Percentiles rank a stretch among this genome's conserved stretches.
Conservation (phyloP, 345 rosid genomes). For the Eucalyptus polybractea region DNA sequence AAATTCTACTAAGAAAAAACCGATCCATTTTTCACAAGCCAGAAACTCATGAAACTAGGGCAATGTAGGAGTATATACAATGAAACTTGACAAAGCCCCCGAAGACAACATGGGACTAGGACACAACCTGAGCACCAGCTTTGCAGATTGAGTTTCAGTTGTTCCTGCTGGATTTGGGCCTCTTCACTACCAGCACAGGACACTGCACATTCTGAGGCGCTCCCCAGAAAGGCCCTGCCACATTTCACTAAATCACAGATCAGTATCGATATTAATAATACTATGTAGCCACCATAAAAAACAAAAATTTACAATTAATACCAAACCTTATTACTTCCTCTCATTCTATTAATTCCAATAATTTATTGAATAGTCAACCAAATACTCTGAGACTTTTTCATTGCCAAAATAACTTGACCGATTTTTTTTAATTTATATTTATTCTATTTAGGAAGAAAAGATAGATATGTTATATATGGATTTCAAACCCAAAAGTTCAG, state of each 20-base stretch:
- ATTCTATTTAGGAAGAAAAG: neutral
- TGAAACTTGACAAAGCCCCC: neutral
- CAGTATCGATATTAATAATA: neutral
- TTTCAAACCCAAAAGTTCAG: neutral
- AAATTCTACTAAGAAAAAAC: neutral
- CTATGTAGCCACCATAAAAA: neutral
- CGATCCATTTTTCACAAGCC: neutral
- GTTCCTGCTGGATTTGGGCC: constrained; percentile 14
- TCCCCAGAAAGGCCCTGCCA: constrained; percentile 38
- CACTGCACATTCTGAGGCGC: constrained; percentile 50
- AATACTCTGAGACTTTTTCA: neutral
- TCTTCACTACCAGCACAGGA: constrained; percentile 49
- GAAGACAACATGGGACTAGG: neutral
- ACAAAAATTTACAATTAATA: no score
- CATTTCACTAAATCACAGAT: neutral
- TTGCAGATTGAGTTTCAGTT: neutral
- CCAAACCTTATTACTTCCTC: neutral
- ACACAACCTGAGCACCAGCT: neutral
- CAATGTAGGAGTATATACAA: neutral
- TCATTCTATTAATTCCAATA: neutral
- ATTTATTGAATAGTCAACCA: neutral
- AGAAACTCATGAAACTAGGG: neutral
- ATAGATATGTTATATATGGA: neutral
- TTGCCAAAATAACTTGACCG: neutral
- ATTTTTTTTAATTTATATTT: no score